Base-by-base conservation (phyloP, 1,139 yeast species). In the Nakaseomyces bracarensis region DNA sequence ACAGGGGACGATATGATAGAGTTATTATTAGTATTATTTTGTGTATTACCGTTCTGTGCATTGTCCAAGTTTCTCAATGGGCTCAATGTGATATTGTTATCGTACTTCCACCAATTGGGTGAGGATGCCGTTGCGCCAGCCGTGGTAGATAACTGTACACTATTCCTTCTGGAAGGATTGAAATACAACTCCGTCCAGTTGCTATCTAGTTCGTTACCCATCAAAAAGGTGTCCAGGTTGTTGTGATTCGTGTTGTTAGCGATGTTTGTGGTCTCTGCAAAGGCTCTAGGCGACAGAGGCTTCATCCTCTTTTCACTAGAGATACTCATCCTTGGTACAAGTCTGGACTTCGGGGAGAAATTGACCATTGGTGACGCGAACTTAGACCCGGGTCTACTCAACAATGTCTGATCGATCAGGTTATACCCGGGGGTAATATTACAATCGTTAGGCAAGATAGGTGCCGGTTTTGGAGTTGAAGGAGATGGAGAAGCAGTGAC, bases 81-180 rank as follows among this genome's bases (percentile, higher is more conserved):
- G 14, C 36, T 33, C 18, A 33, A 13, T 11, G 36, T 33, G 26
- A 33, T 33, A 13, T 33, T 33, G 26, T 20, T 20, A 5, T 33
- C 36, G 18, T 33, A 33, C 18, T 33, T 33, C 19, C 15, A 33
- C 36, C 36, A 33, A 16, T 33, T 33, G 13, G 36, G 36, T n/a
- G 36, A 33, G 16, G 22, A 11, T 5, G 27, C 26, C 6, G 22
- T 22, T 16, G 18, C 34, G 4, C 16, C 30, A 11, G 22, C 23
- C 1, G 21, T 16, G 4, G 26, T 18, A 20, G 25, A 11, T 10
- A 33, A 21, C 14, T 33, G 36, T 14, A 21, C 26, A 13, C 36
- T 33, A 18, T 13, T 21, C 18, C 36, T 33, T 20, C 36, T 20
- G 4, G 36, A 33, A 11, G 16, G 11, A 26, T 33, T 33, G 16